These are phyloP conservation scores for Zygoascus tannicola DNA, from an alignment of 805 yeast species.

Conservation along the genomic window DNA sequence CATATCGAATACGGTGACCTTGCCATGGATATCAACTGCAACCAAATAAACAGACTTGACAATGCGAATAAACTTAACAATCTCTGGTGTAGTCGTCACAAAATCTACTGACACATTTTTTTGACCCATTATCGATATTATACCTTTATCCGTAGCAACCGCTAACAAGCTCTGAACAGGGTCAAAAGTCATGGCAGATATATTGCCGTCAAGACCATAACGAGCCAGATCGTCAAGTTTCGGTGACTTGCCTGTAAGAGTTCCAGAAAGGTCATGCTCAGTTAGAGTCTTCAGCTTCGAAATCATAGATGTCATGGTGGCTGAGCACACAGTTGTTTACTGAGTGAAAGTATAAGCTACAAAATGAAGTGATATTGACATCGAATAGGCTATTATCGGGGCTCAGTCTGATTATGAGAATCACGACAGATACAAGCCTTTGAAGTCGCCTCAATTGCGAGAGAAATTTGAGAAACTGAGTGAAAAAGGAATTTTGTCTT, in stretches of 20 bases:
- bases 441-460: too few relatives aligned
- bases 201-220: conserved; percentile 58
- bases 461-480: too few relatives aligned
- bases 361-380: too few relatives aligned
- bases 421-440: too few relatives aligned
- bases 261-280: conserved; percentile 26
- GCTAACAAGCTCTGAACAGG: conserved; percentile 85
- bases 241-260: conserved; percentile 23
- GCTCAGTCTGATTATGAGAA: too few relatives aligned
- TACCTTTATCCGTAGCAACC: conserved; percentile 59
- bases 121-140: conserved; percentile 75
- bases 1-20: conserved; percentile 61
- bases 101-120: conserved; percentile 66
- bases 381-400: too few relatives aligned
- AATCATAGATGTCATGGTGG: conserved; percentile 17
- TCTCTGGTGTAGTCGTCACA: conserved; percentile 37
- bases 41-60: conserved; percentile 76
- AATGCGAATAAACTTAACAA: conserved; percentile 42
- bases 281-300: conserved; percentile 17
- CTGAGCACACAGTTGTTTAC: too few relatives aligned
- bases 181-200: conserved; percentile 66
- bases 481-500: too few relatives aligned
- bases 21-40: conserved; percentile 53
- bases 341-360: too few relatives aligned
- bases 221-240: conserved; percentile 27